These are phyloP conservation scores for Leccinellum luteum DNA, from an alignment of 768 basidiomycete genomes.

Conservation along the genomic window DNA sequence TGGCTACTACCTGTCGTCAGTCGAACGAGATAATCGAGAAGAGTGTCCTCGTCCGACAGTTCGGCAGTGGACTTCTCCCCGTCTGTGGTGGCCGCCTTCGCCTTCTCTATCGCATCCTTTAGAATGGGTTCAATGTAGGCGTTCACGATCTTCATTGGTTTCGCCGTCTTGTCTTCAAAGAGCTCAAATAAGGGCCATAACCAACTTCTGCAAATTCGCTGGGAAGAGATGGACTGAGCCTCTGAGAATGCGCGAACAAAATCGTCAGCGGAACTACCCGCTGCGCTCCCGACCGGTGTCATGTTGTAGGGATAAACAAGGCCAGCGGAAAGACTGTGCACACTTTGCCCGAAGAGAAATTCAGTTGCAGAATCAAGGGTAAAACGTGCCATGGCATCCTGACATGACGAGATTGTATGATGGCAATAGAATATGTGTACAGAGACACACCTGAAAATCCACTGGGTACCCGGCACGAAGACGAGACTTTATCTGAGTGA, in stretches of 20 bases:
- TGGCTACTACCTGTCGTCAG: conserved; percentile 39
- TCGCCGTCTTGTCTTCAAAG: conserved; percentile 41
- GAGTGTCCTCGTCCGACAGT: conserved; percentile 42
- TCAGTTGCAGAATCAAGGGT: conserved; percentile 67
- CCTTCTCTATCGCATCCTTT: conserved; percentile 43
- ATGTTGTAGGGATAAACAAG: conserved; percentile 53
- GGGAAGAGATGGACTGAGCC: conserved; percentile 43
- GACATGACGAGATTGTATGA: neutral
- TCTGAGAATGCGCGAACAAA: conserved; percentile 50
- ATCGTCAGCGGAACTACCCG: conserved; percentile 35
- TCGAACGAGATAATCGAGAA: conserved; percentile 56
- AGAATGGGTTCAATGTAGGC: conserved; percentile 48
- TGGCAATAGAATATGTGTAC: neutral
- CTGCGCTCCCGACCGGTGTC: conserved; percentile 12
- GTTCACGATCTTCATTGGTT: conserved; percentile 52
- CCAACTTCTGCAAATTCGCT: conserved; percentile 44
- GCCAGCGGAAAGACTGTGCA: conserved; percentile 48
- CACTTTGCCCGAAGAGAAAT: conserved; percentile 61
- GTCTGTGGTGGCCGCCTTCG: conserved; percentile 22
- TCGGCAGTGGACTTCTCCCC: conserved; percentile 29
- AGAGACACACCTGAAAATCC: conserved; percentile 50
- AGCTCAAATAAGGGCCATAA: conserved; percentile 56
- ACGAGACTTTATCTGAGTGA: conserved; percentile 46
- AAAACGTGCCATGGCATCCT: conserved; percentile 61
- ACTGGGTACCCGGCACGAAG: conserved; percentile 49